Conservation (phyloP, 2,329 filamentous ascomycete genomes). For the Sclerotiophoma versabilis region DNA sequence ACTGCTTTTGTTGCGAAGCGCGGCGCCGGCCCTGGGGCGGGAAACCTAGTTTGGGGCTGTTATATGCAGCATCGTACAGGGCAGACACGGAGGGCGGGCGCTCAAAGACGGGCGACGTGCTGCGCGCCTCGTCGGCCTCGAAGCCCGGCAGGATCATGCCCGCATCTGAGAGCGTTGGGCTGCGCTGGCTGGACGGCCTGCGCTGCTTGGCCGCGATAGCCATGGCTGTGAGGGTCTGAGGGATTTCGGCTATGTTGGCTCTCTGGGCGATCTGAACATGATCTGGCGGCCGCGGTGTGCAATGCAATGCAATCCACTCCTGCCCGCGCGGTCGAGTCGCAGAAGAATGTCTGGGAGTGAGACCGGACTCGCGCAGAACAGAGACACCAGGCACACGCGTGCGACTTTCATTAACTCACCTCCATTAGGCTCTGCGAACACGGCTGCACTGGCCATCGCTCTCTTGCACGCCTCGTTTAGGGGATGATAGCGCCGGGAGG, state of each 20-base stretch:
- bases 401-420: constrained; percentile 21
- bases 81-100: constrained; percentile 53
- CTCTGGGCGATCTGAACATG: constrained; percentile 29
- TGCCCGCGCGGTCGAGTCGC: constrained; percentile 8
- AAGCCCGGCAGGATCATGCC: constrained; percentile 88
- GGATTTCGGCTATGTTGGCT: constrained; percentile 30
- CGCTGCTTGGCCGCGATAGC: constrained; percentile 29
- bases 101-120: constrained; percentile 61
- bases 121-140: constrained; percentile 41
- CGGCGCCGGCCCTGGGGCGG: constrained; percentile 40
- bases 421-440: constrained; percentile 15
- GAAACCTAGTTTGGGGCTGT: constrained; percentile 38
- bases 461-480: constrained; percentile 9
- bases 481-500: constrained; percentile 19
- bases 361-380: constrained; percentile 11
- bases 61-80: constrained; percentile 33
- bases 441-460: constrained; percentile 15
- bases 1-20: constrained; percentile 38
- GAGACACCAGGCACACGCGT: constrained; percentile 16
- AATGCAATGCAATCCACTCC: constrained; percentile 6
- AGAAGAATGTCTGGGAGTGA: constrained; percentile 12
- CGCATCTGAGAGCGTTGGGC: constrained; percentile 85
- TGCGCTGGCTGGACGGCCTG: constrained; percentile 21
- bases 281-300: constrained; percentile 12
- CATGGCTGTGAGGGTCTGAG: constrained; percentile 26